Conservation (phyloP, 2,329 filamentous ascomycete genomes). For the Daldinia sp. region DNA sequence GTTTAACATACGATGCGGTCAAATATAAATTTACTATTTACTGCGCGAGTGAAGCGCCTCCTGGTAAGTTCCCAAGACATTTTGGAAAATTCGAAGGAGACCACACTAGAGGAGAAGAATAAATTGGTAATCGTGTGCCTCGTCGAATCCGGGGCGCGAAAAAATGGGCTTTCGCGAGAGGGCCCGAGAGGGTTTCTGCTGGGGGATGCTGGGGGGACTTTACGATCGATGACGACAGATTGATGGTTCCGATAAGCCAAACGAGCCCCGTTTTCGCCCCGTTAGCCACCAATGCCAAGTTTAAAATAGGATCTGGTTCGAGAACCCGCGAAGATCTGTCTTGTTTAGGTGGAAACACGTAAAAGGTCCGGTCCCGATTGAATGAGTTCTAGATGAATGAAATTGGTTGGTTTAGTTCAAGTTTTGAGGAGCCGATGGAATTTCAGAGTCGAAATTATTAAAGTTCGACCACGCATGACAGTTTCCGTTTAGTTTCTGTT, state of each 20-base stretch:
- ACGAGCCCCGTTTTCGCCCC: constrained; percentile 26
- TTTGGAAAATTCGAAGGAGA: constrained; percentile 39
- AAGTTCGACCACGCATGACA: constrained; percentile 15
- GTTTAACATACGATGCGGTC: constrained; percentile 74
- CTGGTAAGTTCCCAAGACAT: constrained; percentile 71
- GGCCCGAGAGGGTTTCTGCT: constrained; percentile 13
- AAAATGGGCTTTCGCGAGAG: constrained; percentile 39
- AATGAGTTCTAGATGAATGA: constrained; percentile 10
- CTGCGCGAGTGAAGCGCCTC: constrained; percentile 71
- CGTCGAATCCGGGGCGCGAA: constrained; percentile 29
- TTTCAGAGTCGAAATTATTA: constrained; percentile 23
- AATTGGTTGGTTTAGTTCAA: constrained; percentile 1
- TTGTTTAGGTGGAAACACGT: constrained; percentile 11
- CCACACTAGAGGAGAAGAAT: constrained; percentile 16
- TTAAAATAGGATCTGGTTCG: constrained; percentile 17
- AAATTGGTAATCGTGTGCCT: constrained; percentile 23
- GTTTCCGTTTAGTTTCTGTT: constrained; percentile 6
- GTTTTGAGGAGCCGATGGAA: constrained; percentile 15
- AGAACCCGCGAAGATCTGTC: constrained; percentile 19
- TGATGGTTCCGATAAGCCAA: constrained; percentile 40
- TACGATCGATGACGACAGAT: constrained; percentile 46
- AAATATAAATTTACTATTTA: constrained; percentile 80
- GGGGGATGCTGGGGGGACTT: constrained; percentile 7
- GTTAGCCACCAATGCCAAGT: constrained; percentile 22
- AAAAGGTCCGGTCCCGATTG: not conserved